Evolutionary conservation across 768 basidiomycete genomes (phyloP), one percentile per base, ranked within the genome.

Genomic region (Auriscalpium microsporum): DNA sequence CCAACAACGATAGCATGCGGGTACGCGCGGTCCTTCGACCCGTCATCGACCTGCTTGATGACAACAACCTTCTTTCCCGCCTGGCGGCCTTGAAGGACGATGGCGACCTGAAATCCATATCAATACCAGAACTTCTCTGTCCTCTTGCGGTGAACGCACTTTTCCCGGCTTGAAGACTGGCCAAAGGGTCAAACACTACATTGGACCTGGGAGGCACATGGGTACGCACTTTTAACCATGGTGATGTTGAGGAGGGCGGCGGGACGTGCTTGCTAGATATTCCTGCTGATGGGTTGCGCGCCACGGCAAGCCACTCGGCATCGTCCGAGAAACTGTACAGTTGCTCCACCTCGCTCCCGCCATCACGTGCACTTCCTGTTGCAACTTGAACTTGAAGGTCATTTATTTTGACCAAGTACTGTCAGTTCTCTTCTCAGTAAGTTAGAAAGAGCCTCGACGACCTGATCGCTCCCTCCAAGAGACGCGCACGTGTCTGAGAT

Each of bases 41-140:
- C 94, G 71, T 98, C 96, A 70, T 99, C 96, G 60, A 85, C 71
- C 74, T 97, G 95, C 77, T 94, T 96, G 75, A 99, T 93, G 63
- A 98, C 90, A 59, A 99, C 95, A 64, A 97, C 95, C 81, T 99
- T 99, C 80, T 91, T 93, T 69, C 96, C 96, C 63, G 96, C 96
- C 73, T 97, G 96, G 71, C 96, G 94, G 71, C 96, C 96, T 76
- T 94, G 90, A 71, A 98, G 90, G 73, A 97, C 84, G 76, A 98
- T 94, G 63, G 91, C 92, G 65, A 94, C 91, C 90, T 92, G 61
- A 4, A 37, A 21, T 13, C 28, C 33, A 47, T 64, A 19, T n/a
- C 9, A 2, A 36, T 16, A 28, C 28, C 28, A 28, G 28, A 7
- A 2, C 4, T 28, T 7, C 28, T 28, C 28, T 7, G 7, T 28